Percentiles rank a stretch among this genome's conserved stretches.
These are phyloP conservation scores for Vicia villosa DNA, from an alignment of 306 rosid species.

Conservation along the genomic window DNA sequence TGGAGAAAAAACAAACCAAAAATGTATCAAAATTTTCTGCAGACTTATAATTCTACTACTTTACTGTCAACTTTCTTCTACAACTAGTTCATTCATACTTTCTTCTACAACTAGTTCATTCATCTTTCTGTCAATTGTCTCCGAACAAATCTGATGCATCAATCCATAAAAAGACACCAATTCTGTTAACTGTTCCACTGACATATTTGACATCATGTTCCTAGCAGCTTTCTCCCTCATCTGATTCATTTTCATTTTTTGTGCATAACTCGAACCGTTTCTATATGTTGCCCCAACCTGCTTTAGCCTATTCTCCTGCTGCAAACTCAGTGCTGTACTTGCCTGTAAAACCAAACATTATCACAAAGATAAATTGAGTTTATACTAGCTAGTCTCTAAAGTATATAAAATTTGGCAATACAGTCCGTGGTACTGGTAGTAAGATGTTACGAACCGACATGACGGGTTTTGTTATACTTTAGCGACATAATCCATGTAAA, in stretches of 20 bases:
- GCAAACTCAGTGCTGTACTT: conserved; percentile 35
- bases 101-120: conserved; percentile 28
- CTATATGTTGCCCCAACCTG: conserved; percentile 45
- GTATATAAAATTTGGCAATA: too few relatives aligned
- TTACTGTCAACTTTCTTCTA: conserved; percentile 11
- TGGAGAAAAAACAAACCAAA: background rate
- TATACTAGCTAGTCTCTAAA: background rate
- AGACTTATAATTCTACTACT: conserved; percentile 14
- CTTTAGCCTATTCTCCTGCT: conserved; percentile 46
- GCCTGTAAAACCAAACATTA: conserved; percentile 24
- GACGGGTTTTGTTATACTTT: too few relatives aligned
- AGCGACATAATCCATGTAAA: too few relatives aligned
- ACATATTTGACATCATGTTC: conserved; percentile 38
- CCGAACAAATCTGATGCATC: conserved; percentile 36
- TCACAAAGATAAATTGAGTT: background rate
- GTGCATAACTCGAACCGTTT: conserved; percentile 32
- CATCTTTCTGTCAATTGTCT: conserved; percentile 30
- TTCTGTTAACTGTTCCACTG: conserved; percentile 40
- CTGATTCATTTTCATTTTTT: conserved; percentile 27
- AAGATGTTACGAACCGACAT: too few relatives aligned
- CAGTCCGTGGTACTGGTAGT: too few relatives aligned
- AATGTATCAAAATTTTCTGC: conserved; percentile 3
- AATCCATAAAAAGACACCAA: conserved; percentile 19
- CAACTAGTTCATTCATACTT: too few relatives aligned
- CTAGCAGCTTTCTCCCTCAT: conserved; percentile 41